Base-by-base conservation (phyloP, 768 basidiomycete species). In the Suillus decipiens region DNA sequence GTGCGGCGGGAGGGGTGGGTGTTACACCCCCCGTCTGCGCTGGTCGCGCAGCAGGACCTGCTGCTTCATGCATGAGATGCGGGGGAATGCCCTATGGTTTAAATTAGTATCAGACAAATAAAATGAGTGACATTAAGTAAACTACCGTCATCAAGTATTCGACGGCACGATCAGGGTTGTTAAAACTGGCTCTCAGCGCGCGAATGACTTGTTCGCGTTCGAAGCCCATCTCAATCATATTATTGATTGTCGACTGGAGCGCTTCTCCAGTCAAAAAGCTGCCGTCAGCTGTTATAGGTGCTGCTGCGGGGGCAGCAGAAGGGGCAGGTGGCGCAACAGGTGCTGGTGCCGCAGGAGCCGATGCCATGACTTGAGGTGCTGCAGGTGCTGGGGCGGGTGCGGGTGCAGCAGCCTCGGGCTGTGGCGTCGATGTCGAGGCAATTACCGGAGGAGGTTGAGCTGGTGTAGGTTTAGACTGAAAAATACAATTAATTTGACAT, bases 81-180 rank as follows among this genome's bases (percentile, higher is more conserved):
- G 84, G 79, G 4, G 95, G 92, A 66, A 95, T 94, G 47, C 93
- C 95, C 93, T 95, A 62, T 36, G 24, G 28, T 33, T 28, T 31
- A 61, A 61, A 62, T 65, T 67, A 59, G 69, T 17, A 59, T 55
- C n/a, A 41, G 36, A 55, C 43, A 61, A 28, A 57, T 56, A 41
- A 53, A 24, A 53, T 45, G 54, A 67, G 55, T 11, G 47, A 60
- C 34, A 22, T 14, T 14, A 78, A 28, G 28, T 28, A 28, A n/a
- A 89, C 67, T 69, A 96, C 96, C 64, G 73, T 96, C 86, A 99
- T 89, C 61, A 99, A 79, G 76, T 99, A 99, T 75, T 99, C 97
- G n/a, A 95, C 96, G 8, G 97, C 97, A 36, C 97, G 86, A 69
- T 99, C 95, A 9, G 97, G 92, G 77, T 99, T 99, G 77, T 99